Evolutionary conservation across 768 basidiomycete genomes (phyloP).

Genomic region (Leucosporidium yakuticum): DNA sequence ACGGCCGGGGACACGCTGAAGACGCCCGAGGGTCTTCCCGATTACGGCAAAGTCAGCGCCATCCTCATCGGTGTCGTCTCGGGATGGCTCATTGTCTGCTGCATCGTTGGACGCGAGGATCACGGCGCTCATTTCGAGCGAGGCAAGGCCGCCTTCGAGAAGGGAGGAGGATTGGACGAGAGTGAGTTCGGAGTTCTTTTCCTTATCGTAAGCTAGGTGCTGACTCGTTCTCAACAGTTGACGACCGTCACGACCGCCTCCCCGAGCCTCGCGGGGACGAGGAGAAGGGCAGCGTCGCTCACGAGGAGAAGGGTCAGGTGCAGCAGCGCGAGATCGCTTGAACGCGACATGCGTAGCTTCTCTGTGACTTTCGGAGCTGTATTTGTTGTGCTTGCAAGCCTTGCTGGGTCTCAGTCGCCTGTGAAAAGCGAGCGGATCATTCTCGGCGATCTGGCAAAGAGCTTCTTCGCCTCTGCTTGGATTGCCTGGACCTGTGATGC

Average conservation of each 20-base stretch:
- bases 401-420: too few species aligned
- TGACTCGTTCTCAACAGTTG: too few species aligned
- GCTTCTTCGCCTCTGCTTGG: slow-evolving; percentile 53
- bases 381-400: too few species aligned
- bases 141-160: slow-evolving; percentile 47
- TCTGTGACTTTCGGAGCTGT: too few species aligned
- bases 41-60: slow-evolving; percentile 44
- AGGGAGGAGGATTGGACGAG: slow-evolving; percentile 3
- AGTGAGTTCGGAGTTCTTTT: background rate
- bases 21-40: slow-evolving; percentile 45
- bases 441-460: too few species aligned
- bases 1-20: slow-evolving; percentile 58
- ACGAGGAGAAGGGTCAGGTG: too few species aligned
- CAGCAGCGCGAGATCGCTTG: slow-evolving; percentile 3
- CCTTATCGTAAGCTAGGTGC: too few species aligned
- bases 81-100: slow-evolving; percentile 67
- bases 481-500: slow-evolving; percentile 83
- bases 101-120: slow-evolving; percentile 70
- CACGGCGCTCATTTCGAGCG: slow-evolving; percentile 79
- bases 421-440: too few species aligned
- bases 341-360: too few species aligned
- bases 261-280: too few species aligned
- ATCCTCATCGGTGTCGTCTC: slow-evolving; percentile 78
- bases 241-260: too few species aligned
- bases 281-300: too few species aligned